Base-by-base conservation (phyloP, 73 alveolate genomes). In the Effrenium voratum region DNA sequence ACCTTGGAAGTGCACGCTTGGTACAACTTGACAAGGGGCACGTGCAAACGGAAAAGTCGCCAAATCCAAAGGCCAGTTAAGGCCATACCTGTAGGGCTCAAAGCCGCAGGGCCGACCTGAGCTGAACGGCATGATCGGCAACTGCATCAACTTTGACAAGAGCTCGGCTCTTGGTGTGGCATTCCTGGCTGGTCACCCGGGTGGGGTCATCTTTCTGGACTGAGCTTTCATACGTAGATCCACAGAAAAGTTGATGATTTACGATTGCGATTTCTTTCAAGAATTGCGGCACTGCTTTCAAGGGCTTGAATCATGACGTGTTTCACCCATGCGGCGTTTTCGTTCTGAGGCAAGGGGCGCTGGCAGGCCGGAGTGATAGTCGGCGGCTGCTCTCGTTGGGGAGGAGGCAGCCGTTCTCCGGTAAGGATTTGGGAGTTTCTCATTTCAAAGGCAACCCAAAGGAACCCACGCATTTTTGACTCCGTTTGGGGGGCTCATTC, bases 81-180 rank as follows among this genome's bases (percentile, higher is more conserved):
- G n/a, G n/a, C n/a, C n/a, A n/a, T n/a, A n/a, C n/a, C n/a, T n/a
- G n/a, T n/a, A n/a, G n/a, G n/a, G n/a, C n/a, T n/a, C n/a, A n/a
- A n/a, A n/a, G n/a, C n/a, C n/a, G n/a, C n/a, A 82, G 75, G 92
- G 50, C 49, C 46, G 49, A 16, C 92, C 92, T 34, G 92, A 82
- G 49, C 50, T 82, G 52, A 82, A 82, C 49, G 92, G 92, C 75
- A 82, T 82, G 92, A 50, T 82, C 34, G 92, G 92, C n/a, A 82
- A 82, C 49, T 82, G 92, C 92, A 82, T 82, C 36, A 73, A 72
- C 73, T 82, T 82, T 50, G 92, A 82, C 92, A 82, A 82, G 92
- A 82, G 92, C 38, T 49, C n/a, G 32, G 63, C 47, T 45, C 70
- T 3, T 68, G 22, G 43, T 15, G 68, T 2, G 52, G 34, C 26